Base-by-base conservation (phyloP, 352 stramenopile genomes). In the Phytophthora rubi region DNA sequence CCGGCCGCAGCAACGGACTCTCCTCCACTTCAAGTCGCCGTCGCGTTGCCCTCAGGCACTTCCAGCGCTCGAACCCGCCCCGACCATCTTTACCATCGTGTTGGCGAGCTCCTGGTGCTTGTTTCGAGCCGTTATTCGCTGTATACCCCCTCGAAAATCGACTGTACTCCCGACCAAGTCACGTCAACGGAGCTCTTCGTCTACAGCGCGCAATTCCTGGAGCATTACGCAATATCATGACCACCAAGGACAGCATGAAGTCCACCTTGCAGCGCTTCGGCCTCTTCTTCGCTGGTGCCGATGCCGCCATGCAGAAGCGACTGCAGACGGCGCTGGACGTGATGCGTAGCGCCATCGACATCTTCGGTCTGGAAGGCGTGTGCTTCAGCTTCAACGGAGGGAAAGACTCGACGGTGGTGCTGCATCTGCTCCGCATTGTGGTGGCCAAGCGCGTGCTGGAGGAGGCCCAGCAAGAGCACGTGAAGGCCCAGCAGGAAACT, bases 371-470 rank as follows among this genome's bases (percentile, higher is more conserved):
- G 16, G 86, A 92, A 23, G 79, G 84, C 55, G 71, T 93, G 10
- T 91, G 83, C 69, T 95, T 98, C 49, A 97, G 86, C 73, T 98
- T 98, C 73, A 98, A 98, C 65, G 93, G 93, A 26, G 93, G 92
- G 59, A 98, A 98, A 66, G 93, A 98, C 74, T 97, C 90, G 53
- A 98, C 91, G 1, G 90, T 97, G 44, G 85, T 98, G 58, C 78
- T 98, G 35, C 92, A 98, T 64, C 69, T 98, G 68, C 81, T 97
- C 64, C 89, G 93, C 16, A 85, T 93, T 60, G 91, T 88, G 2
- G 48, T 95, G 16, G 85, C 85, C n/a, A 92, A 93, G 70, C 83
- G 85, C 49, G 84, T 85, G 60, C 73, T 93, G 10, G 76, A 83
- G 44, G 58, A 86, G 23, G 60, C 62, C 26, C 71, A 82, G 51